Conservation (phyloP, 2,329 filamentous ascomycete species). For the Stachybotrys chartarum region DNA sequence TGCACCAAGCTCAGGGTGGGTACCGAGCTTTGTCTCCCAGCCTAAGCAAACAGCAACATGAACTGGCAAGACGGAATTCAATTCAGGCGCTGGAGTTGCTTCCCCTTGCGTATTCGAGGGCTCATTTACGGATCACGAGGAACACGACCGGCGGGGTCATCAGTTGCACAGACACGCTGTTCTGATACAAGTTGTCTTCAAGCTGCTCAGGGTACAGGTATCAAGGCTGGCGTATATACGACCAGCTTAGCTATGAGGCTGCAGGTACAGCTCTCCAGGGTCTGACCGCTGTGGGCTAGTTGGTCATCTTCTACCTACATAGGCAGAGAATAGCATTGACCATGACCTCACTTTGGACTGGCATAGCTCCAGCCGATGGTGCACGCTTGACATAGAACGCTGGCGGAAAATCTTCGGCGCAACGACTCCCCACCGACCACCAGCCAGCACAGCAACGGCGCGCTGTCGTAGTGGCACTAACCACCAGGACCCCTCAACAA, state of each 20-base stretch:
- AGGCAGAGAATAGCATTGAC: not conserved
- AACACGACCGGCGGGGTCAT: not conserved
- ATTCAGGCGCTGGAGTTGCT: no score
- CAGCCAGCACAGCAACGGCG: not conserved
- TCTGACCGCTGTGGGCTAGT: not conserved
- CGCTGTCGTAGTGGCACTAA: not conserved
- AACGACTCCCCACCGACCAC: not conserved
- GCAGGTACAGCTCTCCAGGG: not conserved
- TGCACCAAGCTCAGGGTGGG: constrained; percentile 39
- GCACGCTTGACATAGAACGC: not conserved
- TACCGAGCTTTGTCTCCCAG: constrained; percentile 37
- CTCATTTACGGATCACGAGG: not conserved
- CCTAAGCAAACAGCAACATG: not conserved
- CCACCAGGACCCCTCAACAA: not conserved
- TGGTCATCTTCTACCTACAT: not conserved
- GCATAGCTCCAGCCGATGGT: not conserved
- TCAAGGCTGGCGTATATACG: not conserved
- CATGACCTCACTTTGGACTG: not conserved
- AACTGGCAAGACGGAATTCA: not conserved
- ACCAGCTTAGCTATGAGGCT: not conserved
- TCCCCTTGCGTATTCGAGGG: no score
- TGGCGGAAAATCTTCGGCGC: not conserved
- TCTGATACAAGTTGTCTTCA: not conserved
- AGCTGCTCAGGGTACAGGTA: not conserved
- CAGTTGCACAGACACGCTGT: not conserved